These are phyloP conservation scores for Naganishia randhawae DNA, from an alignment of 768 basidiomycete species.

Conservation along the genomic window DNA sequence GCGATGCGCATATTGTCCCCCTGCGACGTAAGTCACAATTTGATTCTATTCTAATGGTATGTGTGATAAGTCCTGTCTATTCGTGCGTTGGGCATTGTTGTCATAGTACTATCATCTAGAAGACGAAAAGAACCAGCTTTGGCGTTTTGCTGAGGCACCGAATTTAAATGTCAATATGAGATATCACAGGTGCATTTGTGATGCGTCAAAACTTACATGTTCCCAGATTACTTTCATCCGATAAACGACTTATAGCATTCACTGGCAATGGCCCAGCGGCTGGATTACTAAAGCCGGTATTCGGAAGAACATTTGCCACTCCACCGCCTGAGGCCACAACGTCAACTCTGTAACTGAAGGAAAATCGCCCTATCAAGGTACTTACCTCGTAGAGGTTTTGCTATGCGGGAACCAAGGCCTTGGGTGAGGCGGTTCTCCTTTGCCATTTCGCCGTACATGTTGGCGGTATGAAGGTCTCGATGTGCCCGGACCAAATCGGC, in stretches of 20 bases:
- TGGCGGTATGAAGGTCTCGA: constrained; percentile 23
- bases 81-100: background rate
- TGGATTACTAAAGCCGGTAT: background rate
- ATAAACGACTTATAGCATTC: background rate
- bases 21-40: background rate
- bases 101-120: background rate
- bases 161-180: background rate
- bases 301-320: background rate
- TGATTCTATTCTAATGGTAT: background rate
- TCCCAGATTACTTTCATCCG: background rate
- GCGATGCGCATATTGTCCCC: too few species aligned
- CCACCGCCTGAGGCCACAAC: background rate
- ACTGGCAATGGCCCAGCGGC: background rate
- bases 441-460: constrained; percentile 57
- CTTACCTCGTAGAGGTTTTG: constrained; percentile 83
- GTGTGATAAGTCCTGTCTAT: background rate
- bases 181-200: too few species aligned
- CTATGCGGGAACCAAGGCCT: constrained; percentile 67
- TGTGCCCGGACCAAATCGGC: constrained; percentile 77
- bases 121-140: constrained; percentile 27
- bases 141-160: constrained; percentile 20
- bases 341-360: background rate
- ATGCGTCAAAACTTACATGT: background rate
- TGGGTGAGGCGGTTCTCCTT: constrained; percentile 72
- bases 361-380: background rate